Conservation (phyloP, 176 grass and related monocot species). For the Rhynchospora pubera region DNA sequence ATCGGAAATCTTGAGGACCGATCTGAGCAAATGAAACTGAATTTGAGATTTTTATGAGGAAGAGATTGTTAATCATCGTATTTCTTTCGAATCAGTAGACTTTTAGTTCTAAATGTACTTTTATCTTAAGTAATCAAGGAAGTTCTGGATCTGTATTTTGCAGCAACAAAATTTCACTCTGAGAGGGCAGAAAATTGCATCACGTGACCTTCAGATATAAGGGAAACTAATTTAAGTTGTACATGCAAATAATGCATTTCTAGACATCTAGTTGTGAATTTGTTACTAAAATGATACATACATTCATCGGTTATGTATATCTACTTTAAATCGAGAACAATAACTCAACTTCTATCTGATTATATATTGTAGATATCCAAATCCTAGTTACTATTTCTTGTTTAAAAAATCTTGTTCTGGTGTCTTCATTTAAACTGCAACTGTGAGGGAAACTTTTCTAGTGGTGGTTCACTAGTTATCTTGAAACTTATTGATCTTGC, state of each 20-base stretch:
- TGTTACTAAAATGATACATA: not conserved
- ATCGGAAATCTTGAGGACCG: not conserved
- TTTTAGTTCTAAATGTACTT: slow-evolving; percentile 2
- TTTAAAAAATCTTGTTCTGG: not conserved
- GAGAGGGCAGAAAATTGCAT: too few species aligned
- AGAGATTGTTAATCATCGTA: not conserved
- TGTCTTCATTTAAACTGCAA: not conserved
- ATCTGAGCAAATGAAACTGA: not conserved
- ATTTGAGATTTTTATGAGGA: not conserved
- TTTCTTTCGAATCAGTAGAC: not conserved
- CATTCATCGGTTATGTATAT: not conserved
- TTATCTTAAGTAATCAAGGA: not conserved
- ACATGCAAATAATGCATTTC: not conserved
- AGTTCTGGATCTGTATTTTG: not conserved
- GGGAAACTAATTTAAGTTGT: not conserved
- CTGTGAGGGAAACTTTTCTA: not conserved
- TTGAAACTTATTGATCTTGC: not conserved
- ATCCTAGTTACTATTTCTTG: not conserved
- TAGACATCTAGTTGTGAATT: not conserved
- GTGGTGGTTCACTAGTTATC: not conserved
- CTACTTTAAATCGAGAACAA: not conserved
- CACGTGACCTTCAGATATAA: not conserved
- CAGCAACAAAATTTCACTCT: not conserved
- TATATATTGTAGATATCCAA: not conserved
- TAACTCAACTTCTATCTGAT: not conserved